Percentiles rank a stretch among this genome's conserved stretches.
These are phyloP conservation scores for Usnea hakonensis DNA, from an alignment of 495 filamentous ascomycete species.

Conservation along the genomic window DNA sequence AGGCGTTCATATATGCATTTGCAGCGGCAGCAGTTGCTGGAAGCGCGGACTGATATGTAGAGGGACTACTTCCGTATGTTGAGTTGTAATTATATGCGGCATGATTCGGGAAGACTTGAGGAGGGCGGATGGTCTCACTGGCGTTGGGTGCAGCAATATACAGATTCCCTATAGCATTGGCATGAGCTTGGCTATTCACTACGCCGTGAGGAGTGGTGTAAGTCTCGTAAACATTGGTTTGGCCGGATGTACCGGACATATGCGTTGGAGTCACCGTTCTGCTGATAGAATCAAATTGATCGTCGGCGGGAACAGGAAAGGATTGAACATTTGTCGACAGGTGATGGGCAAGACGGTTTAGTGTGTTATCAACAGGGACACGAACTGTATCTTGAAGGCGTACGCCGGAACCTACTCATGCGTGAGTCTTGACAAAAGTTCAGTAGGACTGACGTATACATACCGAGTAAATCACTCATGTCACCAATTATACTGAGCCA, in stretches of 20 bases:
- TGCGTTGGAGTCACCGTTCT: constrained; percentile 6
- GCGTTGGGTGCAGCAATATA: background rate
- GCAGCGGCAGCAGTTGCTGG: constrained; percentile 14
- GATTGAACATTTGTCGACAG: constrained; percentile 20
- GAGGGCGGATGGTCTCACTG: constrained; percentile 1
- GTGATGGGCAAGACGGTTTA: constrained; percentile 26
- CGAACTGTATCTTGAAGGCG: constrained; percentile 29
- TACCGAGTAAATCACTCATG: constrained; percentile 56
- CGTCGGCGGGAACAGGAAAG: constrained; percentile 3
- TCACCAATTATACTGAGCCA: constrained; percentile 64
- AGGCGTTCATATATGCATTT: constrained; percentile 12
- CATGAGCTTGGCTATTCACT: background rate
- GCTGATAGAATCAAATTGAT: constrained; percentile 3
- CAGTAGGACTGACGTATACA: constrained; percentile 18
- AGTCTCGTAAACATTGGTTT: constrained; percentile 3
- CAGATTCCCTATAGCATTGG: background rate
- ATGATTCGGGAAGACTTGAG: constrained; percentile 14
- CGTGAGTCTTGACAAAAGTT: constrained; percentile 13
- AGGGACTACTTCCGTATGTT: constrained; percentile 10
- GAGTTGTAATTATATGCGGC: constrained; percentile 16
- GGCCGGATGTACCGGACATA: background rate
- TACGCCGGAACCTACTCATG: constrained; percentile 33
- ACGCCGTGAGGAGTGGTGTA: background rate
- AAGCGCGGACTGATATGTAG: constrained; percentile 11
- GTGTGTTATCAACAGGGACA: constrained; percentile 25